Evolutionary conservation across 192 early-diverging fungal genomes (phyloP).

Genomic region (Coemansia sp.): DNA sequence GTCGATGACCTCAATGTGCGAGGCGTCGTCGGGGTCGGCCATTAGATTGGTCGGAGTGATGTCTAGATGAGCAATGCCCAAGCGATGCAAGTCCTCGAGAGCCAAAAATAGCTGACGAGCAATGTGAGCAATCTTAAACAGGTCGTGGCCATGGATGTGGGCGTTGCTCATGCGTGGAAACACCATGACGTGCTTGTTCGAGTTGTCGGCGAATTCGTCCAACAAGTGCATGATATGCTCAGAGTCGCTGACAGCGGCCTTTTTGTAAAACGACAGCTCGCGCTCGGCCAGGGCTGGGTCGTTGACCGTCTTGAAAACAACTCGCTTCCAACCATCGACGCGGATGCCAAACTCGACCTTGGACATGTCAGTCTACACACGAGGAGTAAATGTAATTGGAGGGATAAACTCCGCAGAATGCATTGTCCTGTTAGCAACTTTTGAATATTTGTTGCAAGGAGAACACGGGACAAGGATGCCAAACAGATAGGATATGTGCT

Average conservation of each 20-base stretch:
- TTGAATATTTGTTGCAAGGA: not conserved
- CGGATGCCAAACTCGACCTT: constrained; percentile 69
- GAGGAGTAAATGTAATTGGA: constrained; percentile 7
- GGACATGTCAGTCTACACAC: constrained; percentile 58
- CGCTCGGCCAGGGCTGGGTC: constrained; percentile 58
- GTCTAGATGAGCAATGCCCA: constrained; percentile 70
- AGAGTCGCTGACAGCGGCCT: constrained; percentile 41
- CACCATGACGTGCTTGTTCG: constrained; percentile 61
- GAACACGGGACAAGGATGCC: not conserved
- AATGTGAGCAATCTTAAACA: constrained; percentile 59
- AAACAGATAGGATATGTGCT: not conserved
- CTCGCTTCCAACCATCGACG: constrained; percentile 59
- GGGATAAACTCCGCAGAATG: constrained; percentile 3
- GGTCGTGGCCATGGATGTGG: constrained; percentile 56
- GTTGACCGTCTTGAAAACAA: constrained; percentile 69
- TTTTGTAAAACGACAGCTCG: constrained; percentile 61
- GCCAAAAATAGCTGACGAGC: constrained; percentile 58
- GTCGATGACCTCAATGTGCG: constrained; percentile 69
- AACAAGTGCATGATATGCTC: constrained; percentile 60
- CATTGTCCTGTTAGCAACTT: not conserved
- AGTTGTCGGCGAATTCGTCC: constrained; percentile 66
- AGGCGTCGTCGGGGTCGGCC: constrained; percentile 55
- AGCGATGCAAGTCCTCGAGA: constrained; percentile 63
- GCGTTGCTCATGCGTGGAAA: constrained; percentile 61
- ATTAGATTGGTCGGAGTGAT: constrained; percentile 68